Evolutionary conservation across 352 stramenopile genomes (phyloP).

Genomic region (Phytophthora colocasiae): DNA sequence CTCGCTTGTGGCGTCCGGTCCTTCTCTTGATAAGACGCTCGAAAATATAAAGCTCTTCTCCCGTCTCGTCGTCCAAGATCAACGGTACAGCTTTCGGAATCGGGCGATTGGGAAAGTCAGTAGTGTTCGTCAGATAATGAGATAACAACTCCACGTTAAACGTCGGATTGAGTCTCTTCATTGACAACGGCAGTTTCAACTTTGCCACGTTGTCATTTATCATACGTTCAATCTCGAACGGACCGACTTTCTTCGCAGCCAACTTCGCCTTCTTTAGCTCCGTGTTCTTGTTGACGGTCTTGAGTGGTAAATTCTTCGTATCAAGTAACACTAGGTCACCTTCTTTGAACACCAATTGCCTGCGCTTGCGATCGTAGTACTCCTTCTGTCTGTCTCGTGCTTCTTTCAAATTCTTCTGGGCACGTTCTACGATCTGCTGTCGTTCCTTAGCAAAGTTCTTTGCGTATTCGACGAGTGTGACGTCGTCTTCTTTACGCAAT

Average conservation of each 20-base stretch:
- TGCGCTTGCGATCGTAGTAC: constrained; percentile 23
- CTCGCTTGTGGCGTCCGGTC: background rate
- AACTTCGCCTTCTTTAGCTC: constrained; percentile 21
- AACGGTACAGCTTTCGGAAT: background rate
- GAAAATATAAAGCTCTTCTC: constrained; percentile 11
- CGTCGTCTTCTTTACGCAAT: constrained; percentile 1
- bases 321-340: constrained; percentile 16
- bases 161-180: constrained; percentile 13
- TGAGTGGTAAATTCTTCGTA: constrained; percentile 21
- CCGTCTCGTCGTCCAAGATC: constrained; percentile 5
- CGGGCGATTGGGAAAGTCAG: background rate
- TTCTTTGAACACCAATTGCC: constrained; percentile 10
- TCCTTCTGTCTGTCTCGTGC: constrained; percentile 19
- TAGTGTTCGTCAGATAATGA: background rate
- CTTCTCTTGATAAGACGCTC: constrained; percentile 10
- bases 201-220: constrained; percentile 18
- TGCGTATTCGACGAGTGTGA: constrained; percentile 12
- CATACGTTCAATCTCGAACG: constrained; percentile 13
- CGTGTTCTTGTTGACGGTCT: constrained; percentile 13
- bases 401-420: constrained; percentile 12
- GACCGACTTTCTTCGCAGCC: constrained; percentile 12
- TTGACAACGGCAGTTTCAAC: constrained; percentile 1
- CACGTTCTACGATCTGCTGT: constrained; percentile 16
- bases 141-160: constrained; percentile 16
- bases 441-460: constrained; percentile 16